phyloP scores from a whole-genome alignment of 108 stramenopile species.

The Cyclostephanos invisitatus region DNA sequence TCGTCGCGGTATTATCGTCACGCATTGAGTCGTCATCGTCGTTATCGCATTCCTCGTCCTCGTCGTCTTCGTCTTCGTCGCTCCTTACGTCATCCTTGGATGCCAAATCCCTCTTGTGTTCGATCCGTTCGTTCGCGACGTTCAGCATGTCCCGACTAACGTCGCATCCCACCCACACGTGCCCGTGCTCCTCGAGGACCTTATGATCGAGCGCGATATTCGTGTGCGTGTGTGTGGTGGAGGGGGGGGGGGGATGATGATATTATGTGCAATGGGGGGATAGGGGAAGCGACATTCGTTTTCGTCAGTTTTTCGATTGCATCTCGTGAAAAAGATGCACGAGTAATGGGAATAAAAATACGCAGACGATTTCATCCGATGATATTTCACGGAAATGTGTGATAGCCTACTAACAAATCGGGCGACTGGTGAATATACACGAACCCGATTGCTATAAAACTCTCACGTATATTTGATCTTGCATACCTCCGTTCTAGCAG shows the following conservation, averaged over 20 bases:
- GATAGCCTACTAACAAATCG: conserved; percentile 24
- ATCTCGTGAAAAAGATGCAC: too few relatives aligned
- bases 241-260: background rate
- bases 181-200: conserved; percentile 92
- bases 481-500: conserved; percentile 22
- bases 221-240: background rate
- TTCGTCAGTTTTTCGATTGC: too few relatives aligned
- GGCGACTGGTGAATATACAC: background rate
- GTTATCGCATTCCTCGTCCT: background rate
- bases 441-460: conserved; percentile 10
- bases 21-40: conserved; percentile 34
- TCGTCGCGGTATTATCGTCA: conserved; percentile 44
- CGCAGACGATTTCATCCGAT: conserved; percentile 17
- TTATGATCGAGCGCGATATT: conserved; percentile 6
- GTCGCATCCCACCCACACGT: conserved; percentile 97
- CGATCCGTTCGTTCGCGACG: conserved; percentile 92
- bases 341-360: too few relatives aligned
- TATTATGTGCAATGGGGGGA: too few relatives aligned
- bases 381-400: conserved; percentile 3
- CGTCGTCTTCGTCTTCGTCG: conserved; percentile 14
- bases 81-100: background rate
- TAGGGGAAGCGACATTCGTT: too few relatives aligned
- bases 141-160: conserved; percentile 96
- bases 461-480: background rate
- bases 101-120: conserved; percentile 53